Evolutionary conservation across 495 filamentous ascomycete species (phyloP), one percentile per base, ranked within the genome.

Genomic region (Usnea hakonensis): DNA sequence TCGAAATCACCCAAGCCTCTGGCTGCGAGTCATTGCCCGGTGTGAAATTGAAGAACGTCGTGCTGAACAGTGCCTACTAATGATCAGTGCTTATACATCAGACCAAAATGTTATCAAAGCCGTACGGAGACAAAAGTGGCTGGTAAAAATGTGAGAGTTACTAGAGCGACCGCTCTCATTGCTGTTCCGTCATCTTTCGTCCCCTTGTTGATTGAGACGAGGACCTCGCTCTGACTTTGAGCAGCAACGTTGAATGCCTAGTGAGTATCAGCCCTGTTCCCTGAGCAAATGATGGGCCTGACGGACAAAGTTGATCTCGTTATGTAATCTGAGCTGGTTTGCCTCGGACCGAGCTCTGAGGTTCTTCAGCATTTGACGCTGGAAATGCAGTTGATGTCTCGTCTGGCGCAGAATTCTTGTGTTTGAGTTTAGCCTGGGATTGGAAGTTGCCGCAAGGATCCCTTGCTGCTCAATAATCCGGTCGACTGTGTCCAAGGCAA

Each of bases 121-220:
- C 16, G 37, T 61, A 61, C 58, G 1, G 58, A 57, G 14, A 74
- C 57, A 62, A 72, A 76, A 0, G 73, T 75, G 4, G 67, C 69
- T 6, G 73, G 73, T 9, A 75, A 64, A 63, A 75, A 74, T 6
- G 63, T 56, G 41, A 75, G 65, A 0, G 72, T 72, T 17, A 71
- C 57, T 13, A 73, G 61, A 23, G 73, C 70, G 38, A 75, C 68
- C 1, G 69, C 68, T 46, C 65, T 67, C 70, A 74, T 74, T 14
- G 72, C 65, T 5, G 65, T 44, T 33, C 71, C 68, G 40, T 74
- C 72, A 11, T 32, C 17, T 35, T 68, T 64, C 14, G 72, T 60
- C 0, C 67, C 67, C 8, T 53, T 60, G 14, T 63, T 67, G 50
- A 75, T 72, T 28, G 43, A 23, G 65, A 48, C 43, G 33, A 60